phyloP scores from a whole-genome alignment of 495 filamentous ascomycete genomes.

The Paragyromitra xinjiangensis region DNA sequence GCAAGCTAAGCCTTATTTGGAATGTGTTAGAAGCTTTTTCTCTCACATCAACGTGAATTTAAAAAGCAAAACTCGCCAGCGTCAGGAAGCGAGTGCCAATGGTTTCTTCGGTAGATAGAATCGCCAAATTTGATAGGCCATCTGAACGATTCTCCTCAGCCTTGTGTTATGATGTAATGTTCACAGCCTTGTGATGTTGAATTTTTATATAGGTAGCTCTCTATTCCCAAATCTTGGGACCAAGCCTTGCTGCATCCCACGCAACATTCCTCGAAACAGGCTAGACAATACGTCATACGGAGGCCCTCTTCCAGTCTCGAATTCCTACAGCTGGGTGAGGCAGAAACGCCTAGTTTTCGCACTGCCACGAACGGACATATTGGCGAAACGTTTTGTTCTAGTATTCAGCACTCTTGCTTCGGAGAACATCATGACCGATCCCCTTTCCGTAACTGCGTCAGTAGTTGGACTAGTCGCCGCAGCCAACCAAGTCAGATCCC shows the following conservation, averaged over 20 bases:
- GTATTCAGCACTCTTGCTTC: background rate
- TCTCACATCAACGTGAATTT: background rate
- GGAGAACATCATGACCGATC: background rate
- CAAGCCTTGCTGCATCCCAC: background rate
- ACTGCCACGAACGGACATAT: too few relatives aligned
- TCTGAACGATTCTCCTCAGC: background rate
- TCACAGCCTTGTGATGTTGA: background rate
- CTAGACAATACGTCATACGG: background rate
- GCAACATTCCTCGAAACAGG: background rate
- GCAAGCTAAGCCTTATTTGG: background rate
- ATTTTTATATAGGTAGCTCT: background rate
- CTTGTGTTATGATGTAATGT: background rate
- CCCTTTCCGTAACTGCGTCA: constrained; percentile 11
- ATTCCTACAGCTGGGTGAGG: background rate
- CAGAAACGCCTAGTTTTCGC: background rate
- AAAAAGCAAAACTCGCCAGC: background rate
- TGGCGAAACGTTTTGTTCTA: too few relatives aligned
- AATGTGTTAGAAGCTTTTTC: background rate
- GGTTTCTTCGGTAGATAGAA: background rate
- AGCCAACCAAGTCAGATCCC: background rate
- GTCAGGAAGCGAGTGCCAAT: background rate
- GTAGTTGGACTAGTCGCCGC: constrained; percentile 8
- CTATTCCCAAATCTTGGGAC: background rate
- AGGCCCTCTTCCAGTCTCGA: background rate
- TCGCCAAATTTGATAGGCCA: background rate